phyloP scores from a whole-genome alignment of 225 moss, liverwort and hornwort genomes.

The Lunularia cruciata region DNA sequence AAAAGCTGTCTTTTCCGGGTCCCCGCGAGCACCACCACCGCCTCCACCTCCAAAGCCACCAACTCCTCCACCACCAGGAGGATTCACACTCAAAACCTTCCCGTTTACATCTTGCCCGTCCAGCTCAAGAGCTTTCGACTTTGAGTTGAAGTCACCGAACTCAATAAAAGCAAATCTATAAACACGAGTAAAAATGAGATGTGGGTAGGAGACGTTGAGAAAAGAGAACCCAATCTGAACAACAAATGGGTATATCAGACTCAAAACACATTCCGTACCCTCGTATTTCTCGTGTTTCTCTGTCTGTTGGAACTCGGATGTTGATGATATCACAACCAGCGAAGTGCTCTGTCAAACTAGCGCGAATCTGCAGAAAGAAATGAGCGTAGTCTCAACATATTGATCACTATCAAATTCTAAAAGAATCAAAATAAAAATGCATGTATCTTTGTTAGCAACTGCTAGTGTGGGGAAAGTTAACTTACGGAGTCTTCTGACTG shows the following conservation, averaged over 20 bases:
- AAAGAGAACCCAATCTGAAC: neutral
- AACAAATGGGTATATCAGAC: neutral
- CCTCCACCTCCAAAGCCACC: conserved; percentile 25
- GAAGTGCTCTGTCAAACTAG: conserved; percentile 33
- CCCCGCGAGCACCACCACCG: conserved; percentile 15
- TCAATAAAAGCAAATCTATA: conserved; percentile 51
- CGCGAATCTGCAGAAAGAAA: conserved; percentile 30
- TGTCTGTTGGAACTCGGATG: conserved; percentile 27
- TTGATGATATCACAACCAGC: conserved; percentile 23
- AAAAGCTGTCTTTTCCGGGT: conserved; percentile 38
- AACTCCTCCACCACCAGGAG: conserved; percentile 26
- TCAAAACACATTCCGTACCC: too few relatives aligned
- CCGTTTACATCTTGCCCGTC: conserved; percentile 29
- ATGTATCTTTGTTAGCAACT: neutral
- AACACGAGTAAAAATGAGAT: neutral
- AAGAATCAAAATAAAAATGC: neutral
- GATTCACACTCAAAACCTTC: conserved; percentile 21
- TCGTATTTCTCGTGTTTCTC: conserved; percentile 15
- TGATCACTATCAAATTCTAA: too few relatives aligned
- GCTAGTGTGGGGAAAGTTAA: too few relatives aligned
- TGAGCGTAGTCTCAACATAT: too few relatives aligned
- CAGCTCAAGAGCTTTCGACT: conserved; percentile 28
- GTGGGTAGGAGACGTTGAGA: neutral
- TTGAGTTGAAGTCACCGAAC: conserved; percentile 33
- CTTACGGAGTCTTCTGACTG: conserved; percentile 30